A percentile compares a stretch with the other conserved stretches of the same genome.
phyloP scores from a whole-genome alignment of 78 protist species.

The Planoprotostelium fungivorum region DNA sequence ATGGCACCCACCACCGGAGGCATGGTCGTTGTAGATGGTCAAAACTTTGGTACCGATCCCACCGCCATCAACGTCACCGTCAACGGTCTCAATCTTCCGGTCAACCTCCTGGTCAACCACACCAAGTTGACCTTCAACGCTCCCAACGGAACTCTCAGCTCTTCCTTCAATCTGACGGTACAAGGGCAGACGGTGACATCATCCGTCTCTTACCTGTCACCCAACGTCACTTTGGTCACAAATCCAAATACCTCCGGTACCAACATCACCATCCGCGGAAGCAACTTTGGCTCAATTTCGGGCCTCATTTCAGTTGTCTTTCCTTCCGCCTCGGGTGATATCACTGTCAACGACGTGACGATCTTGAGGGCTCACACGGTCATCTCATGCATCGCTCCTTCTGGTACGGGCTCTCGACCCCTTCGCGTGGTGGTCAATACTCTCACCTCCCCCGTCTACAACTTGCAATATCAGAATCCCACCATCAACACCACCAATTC shows the following conservation, averaged over 20 bases:
- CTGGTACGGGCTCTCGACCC: not conserved
- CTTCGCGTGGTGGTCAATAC: not conserved
- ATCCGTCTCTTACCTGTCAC: not conserved
- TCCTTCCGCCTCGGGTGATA: no score
- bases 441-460: not conserved
- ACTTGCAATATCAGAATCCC: not conserved
- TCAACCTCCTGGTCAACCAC: not conserved
- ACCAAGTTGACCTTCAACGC: not conserved
- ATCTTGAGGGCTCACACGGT: not conserved
- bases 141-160: not conserved
- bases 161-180: not conserved
- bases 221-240: not conserved
- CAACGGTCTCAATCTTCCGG: not conserved
- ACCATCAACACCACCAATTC: not conserved
- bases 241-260: not conserved
- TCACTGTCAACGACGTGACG: not conserved
- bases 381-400: not conserved
- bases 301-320: not conserved
- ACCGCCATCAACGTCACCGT: not conserved
- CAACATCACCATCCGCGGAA: not conserved
- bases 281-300: not conserved
- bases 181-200: not conserved
- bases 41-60: not conserved
- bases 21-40: not conserved
- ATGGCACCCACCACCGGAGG: not conserved